Percentiles rank a stretch among this genome's conserved stretches.
phyloP scores from a whole-genome alignment of 805 yeast genomes.

The Vanderwaltozyma tropicalis region DNA sequence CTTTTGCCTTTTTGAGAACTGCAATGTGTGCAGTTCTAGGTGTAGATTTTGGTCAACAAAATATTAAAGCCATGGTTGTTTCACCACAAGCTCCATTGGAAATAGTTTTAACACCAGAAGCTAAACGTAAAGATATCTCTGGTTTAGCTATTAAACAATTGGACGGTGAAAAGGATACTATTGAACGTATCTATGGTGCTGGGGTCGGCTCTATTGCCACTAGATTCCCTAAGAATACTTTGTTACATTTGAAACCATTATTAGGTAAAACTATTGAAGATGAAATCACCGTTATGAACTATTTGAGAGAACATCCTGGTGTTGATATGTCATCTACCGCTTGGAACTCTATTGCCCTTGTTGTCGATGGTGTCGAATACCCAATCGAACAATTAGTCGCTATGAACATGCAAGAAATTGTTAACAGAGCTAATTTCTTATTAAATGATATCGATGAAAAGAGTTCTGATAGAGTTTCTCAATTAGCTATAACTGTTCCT shows the following conservation, averaged over 20 bases:
- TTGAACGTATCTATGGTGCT: slow-evolving; percentile 72
- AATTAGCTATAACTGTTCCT: slow-evolving; percentile 70
- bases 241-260: slow-evolving; percentile 57
- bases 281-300: slow-evolving; percentile 38
- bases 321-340: slow-evolving; percentile 34
- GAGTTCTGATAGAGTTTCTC: slow-evolving; percentile 37
- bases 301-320: slow-evolving; percentile 50
- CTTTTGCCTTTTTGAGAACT: no score
- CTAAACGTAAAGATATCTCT: slow-evolving; percentile 79
- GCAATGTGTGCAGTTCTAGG: slow-evolving; percentile 61
- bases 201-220: slow-evolving; percentile 60
- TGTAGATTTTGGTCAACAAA: slow-evolving; percentile 81
- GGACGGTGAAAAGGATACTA: slow-evolving; percentile 17
- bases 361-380: slow-evolving; percentile 37
- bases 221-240: slow-evolving; percentile 61
- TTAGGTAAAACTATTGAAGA: slow-evolving; percentile 49
- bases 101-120: slow-evolving; percentile 77
- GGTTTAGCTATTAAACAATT: slow-evolving; percentile 56
- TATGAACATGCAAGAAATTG: slow-evolving; percentile 65
- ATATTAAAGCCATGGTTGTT: slow-evolving; percentile 74
- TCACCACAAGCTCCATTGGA: slow-evolving; percentile 90
- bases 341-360: slow-evolving; percentile 50
- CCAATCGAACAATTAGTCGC: slow-evolving; percentile 75
- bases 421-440: slow-evolving; percentile 49
- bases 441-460: slow-evolving; percentile 45